Base-by-base conservation (phyloP, 208 protist species). In the Angomonas deanei region DNA sequence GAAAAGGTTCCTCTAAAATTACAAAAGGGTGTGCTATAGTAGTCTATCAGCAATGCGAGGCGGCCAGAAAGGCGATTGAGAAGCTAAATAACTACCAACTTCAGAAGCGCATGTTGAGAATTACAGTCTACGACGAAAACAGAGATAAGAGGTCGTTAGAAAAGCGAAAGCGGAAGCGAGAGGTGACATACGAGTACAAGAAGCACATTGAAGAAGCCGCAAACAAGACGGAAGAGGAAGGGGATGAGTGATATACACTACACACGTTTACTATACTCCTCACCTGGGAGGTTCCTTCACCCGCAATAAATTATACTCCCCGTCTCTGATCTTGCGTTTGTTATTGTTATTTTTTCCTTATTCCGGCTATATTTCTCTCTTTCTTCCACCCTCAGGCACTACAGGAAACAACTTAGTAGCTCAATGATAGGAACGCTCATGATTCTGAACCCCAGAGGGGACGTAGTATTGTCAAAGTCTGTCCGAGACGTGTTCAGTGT, bases 371-470 rank as follows among this genome's bases (percentile, higher is more conserved):
- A 52, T n/a, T n/a, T n/a, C n/a, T n/a, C n/a, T n/a, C n/a, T n/a
- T n/a, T n/a, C n/a, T n/a, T n/a, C n/a, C 15, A 42, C 36, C 8
- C 36, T 42, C 11, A 8, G 15, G 15, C 11, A 42, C 8, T 15
- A 42, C 36, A 15, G 11, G 15, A 42, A 15, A n/a, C 36, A 42
- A 42, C 36, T n/a, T 8, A 42, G 36, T n/a, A 42, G 15, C 36
- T 42, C 8, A 42, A 93, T 97, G 87, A 83, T 97, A 48, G 80
- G 73, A 0, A 80, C 70, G 73, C 61, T 97, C 49, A 71, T 97
- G 67, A 84, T 97, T 76, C 65, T 96, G 56, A 96, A 94, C 72
- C 74, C 84, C 13, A 75, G 91, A 48, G 93, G 93, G 11, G 85
- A 97, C 65, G 67, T 97, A 10, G 67, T 96, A 15, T 74, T 96